phyloP scores from a whole-genome alignment of 352 stramenopile species.

The Globisporangium parvum region DNA sequence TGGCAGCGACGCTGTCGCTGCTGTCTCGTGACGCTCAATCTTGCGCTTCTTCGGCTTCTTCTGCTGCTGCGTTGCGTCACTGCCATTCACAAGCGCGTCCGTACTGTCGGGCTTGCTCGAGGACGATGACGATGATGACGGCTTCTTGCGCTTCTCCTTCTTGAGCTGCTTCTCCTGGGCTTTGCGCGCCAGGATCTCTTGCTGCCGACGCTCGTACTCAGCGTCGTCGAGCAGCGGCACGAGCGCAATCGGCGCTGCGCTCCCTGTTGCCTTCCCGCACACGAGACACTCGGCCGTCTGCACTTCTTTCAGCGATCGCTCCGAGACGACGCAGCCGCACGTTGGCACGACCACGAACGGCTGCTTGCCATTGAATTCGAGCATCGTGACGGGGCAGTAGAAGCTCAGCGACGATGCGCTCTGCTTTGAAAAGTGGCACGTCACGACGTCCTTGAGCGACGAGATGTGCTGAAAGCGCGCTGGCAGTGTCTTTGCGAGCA shows the following conservation, averaged over 20 bases:
- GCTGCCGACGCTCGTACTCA: slow-evolving; percentile 42
- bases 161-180: slow-evolving; percentile 36
- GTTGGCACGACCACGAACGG: slow-evolving; percentile 76
- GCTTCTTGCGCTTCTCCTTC: slow-evolving; percentile 26
- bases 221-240: slow-evolving; percentile 53
- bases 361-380: slow-evolving; percentile 85
- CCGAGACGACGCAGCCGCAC: slow-evolving; percentile 87
- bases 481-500: slow-evolving; percentile 78
- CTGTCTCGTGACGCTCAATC: slow-evolving; percentile 10
- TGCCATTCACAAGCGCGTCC: slow-evolving; percentile 1
- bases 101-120: neutral
- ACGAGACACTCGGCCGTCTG: slow-evolving; percentile 61
- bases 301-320: slow-evolving; percentile 84
- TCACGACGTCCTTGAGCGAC: slow-evolving; percentile 85
- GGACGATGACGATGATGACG: neutral
- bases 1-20: slow-evolving; percentile 12
- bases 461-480: slow-evolving; percentile 72
- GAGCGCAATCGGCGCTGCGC: slow-evolving; percentile 53
- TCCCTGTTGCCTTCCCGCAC: slow-evolving; percentile 48
- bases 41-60: slow-evolving; percentile 42
- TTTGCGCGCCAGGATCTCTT: slow-evolving; percentile 41
- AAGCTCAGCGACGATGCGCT: neutral
- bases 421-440: slow-evolving; percentile 42
- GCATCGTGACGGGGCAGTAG: slow-evolving; percentile 81
- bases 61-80: slow-evolving; percentile 12